These are phyloP conservation scores for Fusarium udum DNA, from an alignment of 2,329 filamentous ascomycete species.

Conservation along the genomic window DNA sequence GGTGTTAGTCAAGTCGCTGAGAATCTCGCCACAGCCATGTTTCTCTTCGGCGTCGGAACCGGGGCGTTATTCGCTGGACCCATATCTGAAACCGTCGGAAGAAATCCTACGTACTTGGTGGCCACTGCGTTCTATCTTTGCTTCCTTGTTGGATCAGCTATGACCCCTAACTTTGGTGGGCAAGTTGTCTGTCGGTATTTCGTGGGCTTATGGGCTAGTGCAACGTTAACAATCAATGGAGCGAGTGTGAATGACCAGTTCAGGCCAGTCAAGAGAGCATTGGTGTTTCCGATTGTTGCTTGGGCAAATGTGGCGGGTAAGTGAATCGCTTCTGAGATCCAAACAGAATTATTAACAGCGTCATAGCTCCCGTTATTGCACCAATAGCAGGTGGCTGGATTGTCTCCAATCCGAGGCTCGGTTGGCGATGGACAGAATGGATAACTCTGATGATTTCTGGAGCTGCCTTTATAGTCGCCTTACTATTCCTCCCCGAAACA, in stretches of 20 bases:
- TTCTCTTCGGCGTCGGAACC: constrained; percentile 48
- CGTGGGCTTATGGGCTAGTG: neutral
- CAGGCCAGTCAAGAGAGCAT: neutral
- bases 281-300: neutral
- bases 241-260: neutral
- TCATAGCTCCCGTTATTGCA: neutral
- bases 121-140: neutral
- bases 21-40: constrained; percentile 54
- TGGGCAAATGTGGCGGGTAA: constrained; percentile 1
- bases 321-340: neutral
- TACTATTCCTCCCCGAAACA: constrained; percentile 71
- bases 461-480: constrained; percentile 61
- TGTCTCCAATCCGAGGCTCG: neutral
- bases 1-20: constrained; percentile 59
- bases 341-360: neutral
- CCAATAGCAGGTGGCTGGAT: neutral
- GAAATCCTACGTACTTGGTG: constrained; percentile 50
- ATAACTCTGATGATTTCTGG: constrained; percentile 70
- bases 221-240: neutral
- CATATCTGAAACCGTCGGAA: constrained; percentile 48
- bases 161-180: constrained; percentile 3
- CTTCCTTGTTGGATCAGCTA: neutral
- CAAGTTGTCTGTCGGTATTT: neutral
- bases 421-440: constrained; percentile 71
- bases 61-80: constrained; percentile 49